phyloP scores from a whole-genome alignment of 2,329 filamentous ascomycete genomes.

The Domatiomyces globalis region DNA sequence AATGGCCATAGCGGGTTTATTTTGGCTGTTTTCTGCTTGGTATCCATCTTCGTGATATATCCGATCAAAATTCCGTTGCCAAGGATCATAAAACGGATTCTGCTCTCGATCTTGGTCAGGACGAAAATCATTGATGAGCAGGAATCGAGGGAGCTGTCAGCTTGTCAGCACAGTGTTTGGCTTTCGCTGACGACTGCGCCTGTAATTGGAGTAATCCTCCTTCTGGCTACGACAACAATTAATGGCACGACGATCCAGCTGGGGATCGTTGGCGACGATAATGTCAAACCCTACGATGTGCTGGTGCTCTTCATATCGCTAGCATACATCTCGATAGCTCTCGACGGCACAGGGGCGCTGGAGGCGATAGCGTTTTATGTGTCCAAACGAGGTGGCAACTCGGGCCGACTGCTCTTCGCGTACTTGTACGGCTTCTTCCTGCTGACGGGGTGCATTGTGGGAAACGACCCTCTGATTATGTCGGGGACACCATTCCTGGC shows the following conservation, averaged over 20 bases:
- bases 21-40: constrained; percentile 17
- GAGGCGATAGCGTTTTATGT: constrained; percentile 17
- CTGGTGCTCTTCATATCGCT: constrained; percentile 18
- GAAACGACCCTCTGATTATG: constrained; percentile 17
- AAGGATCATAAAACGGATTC: constrained; percentile 3
- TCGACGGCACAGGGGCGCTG: constrained; percentile 17
- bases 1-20: constrained; percentile 17
- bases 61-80: constrained; percentile 12
- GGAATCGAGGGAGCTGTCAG: constrained; percentile 4
- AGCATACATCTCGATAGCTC: constrained; percentile 18
- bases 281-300: constrained; percentile 18
- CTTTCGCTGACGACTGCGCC: constrained; percentile 17
- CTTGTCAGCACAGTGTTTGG: constrained; percentile 7
- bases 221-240: constrained; percentile 17
- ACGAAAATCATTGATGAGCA: constrained; percentile 8
- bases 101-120: constrained; percentile 2
- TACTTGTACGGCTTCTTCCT: constrained; percentile 18
- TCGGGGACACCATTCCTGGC: constrained; percentile 18
- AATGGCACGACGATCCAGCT: constrained; percentile 16
- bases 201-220: constrained; percentile 14
- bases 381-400: constrained; percentile 16
- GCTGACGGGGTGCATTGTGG: constrained; percentile 15
- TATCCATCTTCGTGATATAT: constrained; percentile 16
- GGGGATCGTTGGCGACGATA: constrained; percentile 16
- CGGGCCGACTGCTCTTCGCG: constrained; percentile 14